Base-by-base conservation (phyloP, 805 yeast species). In the Saturnispora sanitii region DNA sequence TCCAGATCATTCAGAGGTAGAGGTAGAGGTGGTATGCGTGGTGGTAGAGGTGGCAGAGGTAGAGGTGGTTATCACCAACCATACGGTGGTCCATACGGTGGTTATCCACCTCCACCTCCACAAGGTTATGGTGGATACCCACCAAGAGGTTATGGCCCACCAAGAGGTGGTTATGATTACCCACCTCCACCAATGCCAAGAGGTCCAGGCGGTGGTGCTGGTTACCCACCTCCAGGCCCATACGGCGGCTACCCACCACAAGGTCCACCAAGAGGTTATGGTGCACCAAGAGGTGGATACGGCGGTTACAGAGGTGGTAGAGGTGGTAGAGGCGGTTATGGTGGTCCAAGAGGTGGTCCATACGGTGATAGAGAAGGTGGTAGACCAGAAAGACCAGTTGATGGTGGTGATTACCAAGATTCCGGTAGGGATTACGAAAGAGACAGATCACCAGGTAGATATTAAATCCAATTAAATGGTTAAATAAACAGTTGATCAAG, bases 401-500 rank as follows among this genome's bases (percentile, higher is more conserved):
- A 38, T 22, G 32, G 23, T 20, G 30, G 38, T 28, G 23, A 35
- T 30, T 46, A 47, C 34, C 45, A 41, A 35, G 54, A 55, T 55
- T 67, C 77, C 30, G 16, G 6, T 44, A 66, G 71, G 51, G 77
- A 70, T 38, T 68, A 69, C 58, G 74, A 71, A 51, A 71, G 82
- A 59, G 82, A 77, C 60, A 79, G 86, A 73, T 79, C 87, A 45
- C 86, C 87, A 64, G 71, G 81, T 49, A 77, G 85, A 67, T 79
- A 76, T 61, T 75, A 65, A 64, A 29, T 11, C 15, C 32, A 25
- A 22, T 37, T n/a, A 29, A 31, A 22, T 17, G n/a, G 20, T 25
- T 25, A 12, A 25, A 25, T 25, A 12, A 8, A 8, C 8, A 12
- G 15, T 31, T 17, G 12, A 17, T 5, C n/a, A 15, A 17, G 11